A percentile compares a stretch with the other conserved stretches of the same genome.
These are phyloP conservation scores for Prunus persica DNA, from an alignment of 306 rosid species.

Conservation along the genomic window DNA sequence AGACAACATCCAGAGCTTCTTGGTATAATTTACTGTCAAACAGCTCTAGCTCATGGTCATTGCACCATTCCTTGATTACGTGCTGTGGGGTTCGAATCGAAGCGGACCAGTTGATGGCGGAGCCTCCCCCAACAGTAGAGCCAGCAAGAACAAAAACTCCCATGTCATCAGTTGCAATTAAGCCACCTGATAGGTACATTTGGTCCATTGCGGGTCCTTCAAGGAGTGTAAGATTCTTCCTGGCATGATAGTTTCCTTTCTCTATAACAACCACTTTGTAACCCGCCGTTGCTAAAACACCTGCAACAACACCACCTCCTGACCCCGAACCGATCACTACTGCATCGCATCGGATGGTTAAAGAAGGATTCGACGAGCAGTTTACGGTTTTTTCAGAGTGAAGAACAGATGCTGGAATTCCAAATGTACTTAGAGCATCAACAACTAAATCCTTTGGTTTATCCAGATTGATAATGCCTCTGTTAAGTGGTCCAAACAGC, in stretches of 20 bases:
- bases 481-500: slow-evolving; percentile 61
- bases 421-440: slow-evolving; percentile 36
- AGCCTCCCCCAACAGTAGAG: slow-evolving; percentile 86
- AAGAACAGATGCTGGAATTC: slow-evolving; percentile 42
- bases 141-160: slow-evolving; percentile 53
- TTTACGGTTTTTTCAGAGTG: slow-evolving; percentile 23
- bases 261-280: slow-evolving; percentile 75
- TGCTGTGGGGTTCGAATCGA: slow-evolving; percentile 59
- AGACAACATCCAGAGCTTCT: slow-evolving; percentile 66
- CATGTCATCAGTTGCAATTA: slow-evolving; percentile 65
- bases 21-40: slow-evolving; percentile 57
- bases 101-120: slow-evolving; percentile 77
- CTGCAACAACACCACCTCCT: slow-evolving; percentile 75
- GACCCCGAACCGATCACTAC: slow-evolving; percentile 84
- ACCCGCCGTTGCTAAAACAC: slow-evolving; percentile 70
- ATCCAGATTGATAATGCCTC: slow-evolving; percentile 48
- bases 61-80: slow-evolving; percentile 65
- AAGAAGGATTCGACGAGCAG: slow-evolving; percentile 39
- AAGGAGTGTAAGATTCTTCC: slow-evolving; percentile 74
- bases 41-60: slow-evolving; percentile 40
- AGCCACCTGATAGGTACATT: slow-evolving; percentile 60
- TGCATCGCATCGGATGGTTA: slow-evolving; percentile 62
- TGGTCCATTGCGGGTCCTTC: slow-evolving; percentile 73
- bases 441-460: slow-evolving; percentile 36
- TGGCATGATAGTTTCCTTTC: slow-evolving; percentile 67